These are phyloP conservation scores for Venturia aucupariae DNA, from an alignment of 2,329 filamentous ascomycete genomes.

Conservation along the genomic window DNA sequence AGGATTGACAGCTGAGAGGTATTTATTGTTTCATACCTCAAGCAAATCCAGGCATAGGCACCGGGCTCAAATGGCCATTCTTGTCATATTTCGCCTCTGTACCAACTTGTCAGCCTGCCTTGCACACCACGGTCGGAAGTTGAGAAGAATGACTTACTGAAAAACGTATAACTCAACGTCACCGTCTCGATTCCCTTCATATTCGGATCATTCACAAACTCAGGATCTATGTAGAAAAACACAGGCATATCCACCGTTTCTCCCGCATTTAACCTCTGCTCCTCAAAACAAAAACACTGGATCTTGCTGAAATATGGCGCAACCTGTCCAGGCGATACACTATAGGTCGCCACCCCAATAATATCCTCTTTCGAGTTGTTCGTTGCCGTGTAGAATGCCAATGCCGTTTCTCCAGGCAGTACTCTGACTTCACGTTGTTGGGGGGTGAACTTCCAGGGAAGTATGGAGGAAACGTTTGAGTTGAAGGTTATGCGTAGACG, in stretches of 20 bases:
- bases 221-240: constrained; percentile 97
- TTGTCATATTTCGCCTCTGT: constrained; percentile 77
- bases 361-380: constrained; percentile 88
- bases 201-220: constrained; percentile 81
- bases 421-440: constrained; percentile 96
- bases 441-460: constrained; percentile 95
- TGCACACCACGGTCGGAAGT: background rate
- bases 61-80: constrained; percentile 58
- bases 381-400: constrained; percentile 96
- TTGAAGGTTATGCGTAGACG: constrained; percentile 94
- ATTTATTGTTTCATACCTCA: background rate
- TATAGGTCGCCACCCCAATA: constrained; percentile 96
- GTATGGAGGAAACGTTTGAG: constrained; percentile 84
- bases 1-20: background rate
- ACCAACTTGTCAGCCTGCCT: constrained; percentile 21
- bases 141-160: constrained; percentile 75
- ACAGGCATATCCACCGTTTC: constrained; percentile 99
- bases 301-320: constrained; percentile 99
- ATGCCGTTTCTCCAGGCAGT: constrained; percentile 86
- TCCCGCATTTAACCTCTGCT: constrained; percentile 81
- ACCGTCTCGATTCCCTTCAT: constrained; percentile 95
- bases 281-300: constrained; percentile 98
- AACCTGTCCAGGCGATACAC: constrained; percentile 89
- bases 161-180: constrained; percentile 95
- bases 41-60: constrained; percentile 29